Conservation (phyloP, 225 moss, liverwort and hornwort species). For the Climacium dendroides region DNA sequence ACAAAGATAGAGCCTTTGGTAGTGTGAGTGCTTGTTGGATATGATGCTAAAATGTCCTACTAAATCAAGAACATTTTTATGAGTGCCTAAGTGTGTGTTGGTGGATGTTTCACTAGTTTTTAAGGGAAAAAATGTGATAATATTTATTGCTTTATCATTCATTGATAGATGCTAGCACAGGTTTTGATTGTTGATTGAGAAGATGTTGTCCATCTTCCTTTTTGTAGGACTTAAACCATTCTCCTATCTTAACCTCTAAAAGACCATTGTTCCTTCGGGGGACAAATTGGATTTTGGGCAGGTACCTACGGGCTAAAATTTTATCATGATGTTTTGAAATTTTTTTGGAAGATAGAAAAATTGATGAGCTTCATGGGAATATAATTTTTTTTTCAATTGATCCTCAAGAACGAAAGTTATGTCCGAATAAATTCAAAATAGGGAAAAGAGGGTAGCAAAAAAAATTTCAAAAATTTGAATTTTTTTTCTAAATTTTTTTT, state of each 20-base stretch:
- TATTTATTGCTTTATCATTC: background rate
- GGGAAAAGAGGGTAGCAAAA: no score
- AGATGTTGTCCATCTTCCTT: background rate
- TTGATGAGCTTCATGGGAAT: no score
- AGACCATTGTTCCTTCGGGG: no score
- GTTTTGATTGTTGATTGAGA: background rate
- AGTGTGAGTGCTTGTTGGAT: rapidly evolving
- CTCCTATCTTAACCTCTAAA: background rate
- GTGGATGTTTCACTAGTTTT: background rate
- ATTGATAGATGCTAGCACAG: rapidly evolving
- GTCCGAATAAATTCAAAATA: no score
- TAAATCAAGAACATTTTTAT: background rate
- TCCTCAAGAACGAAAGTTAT: no score
- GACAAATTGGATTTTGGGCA: no score
- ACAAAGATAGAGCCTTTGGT: background rate
- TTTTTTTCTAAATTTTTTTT: no score
- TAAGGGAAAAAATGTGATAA: background rate
- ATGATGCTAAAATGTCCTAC: background rate
- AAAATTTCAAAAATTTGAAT: no score
- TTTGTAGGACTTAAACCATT: background rate
- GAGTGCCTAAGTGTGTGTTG: background rate
- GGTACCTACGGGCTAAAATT: no score
- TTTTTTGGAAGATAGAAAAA: no score
- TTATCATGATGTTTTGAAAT: no score
- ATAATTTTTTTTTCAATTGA: no score